Base-by-base conservation (phyloP, 331 rosid species). In the Dryas integrifolia region DNA sequence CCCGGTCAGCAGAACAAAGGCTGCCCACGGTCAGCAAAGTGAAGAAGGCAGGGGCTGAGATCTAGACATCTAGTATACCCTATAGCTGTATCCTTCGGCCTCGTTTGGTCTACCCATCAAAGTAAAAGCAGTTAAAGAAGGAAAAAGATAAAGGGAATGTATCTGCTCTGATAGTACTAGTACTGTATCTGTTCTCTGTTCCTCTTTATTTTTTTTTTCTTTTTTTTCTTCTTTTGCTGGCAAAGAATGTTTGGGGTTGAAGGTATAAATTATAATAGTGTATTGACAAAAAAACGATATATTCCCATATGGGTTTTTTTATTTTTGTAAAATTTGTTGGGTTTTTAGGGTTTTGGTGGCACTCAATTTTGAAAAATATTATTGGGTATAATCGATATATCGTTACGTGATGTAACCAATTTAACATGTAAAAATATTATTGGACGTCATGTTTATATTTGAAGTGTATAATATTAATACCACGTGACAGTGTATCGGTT, bases 41-140 rank as follows among this genome's bases (percentile, higher is more conserved):
- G 85, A 84, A 77, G 80, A 56, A 61, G 39, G 62, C 66, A 44
- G 50, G 73, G 63, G 7, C 50, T 30, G 86, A 82, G 85, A 78
- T 78, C 83, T 82, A 35, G 63, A 74, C 67, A 30, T 40, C 64
- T 76, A 56, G 40, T 39, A 48, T 78, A 41, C 50, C 26, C 65
- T 41, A 35, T 80, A 55, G 79, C 85, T 80, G 80, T 74, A 70
- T 80, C 65, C 59, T 79, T 67, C 77, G 76, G 67, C 86, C 74
- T 75, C 72, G 81, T 79, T 73, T 70, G 90, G 96, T 86, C 96
- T 85, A 75, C 83, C 78, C 72, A 65, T 51, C 85, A 88, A 92
- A 90, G 96, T 75, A 85, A 90, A 89, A 87, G 89, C 90, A 89
- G 90, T 74, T 79, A 86, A 91, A 91, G 85, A 79, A 67, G 51